Percentiles rank a stretch among this genome's conserved stretches.
phyloP scores from a whole-genome alignment of 1,284 basidiomycete genomes.

The Boletus smithii region DNA sequence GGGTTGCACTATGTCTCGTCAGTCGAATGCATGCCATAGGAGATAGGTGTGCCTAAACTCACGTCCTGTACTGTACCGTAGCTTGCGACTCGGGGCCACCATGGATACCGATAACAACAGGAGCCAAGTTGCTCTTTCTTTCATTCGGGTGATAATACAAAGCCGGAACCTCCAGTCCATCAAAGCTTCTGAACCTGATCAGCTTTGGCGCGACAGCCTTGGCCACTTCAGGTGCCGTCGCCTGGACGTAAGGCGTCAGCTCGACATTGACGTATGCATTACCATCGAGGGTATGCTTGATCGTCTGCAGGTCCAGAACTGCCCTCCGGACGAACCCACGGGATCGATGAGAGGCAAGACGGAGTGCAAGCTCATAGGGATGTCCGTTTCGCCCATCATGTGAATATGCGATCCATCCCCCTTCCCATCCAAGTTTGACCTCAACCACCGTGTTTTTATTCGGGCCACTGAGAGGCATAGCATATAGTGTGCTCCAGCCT shows the following conservation, averaged over 20 bases:
- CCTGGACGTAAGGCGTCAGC: constrained; percentile 30
- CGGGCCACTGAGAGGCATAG: constrained; percentile 30
- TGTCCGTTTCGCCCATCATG: constrained; percentile 31
- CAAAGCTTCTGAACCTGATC: constrained; percentile 38
- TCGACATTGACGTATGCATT: constrained; percentile 24
- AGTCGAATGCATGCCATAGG: background rate
- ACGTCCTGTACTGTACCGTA: constrained; percentile 34
- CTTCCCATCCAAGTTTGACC: constrained; percentile 33
- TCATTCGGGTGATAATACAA: constrained; percentile 37
- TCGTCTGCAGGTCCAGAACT: constrained; percentile 18
- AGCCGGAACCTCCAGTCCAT: constrained; percentile 35
- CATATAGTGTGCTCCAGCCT: constrained; percentile 35
- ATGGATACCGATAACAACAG: constrained; percentile 36
- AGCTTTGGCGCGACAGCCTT: constrained; percentile 30
- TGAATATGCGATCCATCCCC: constrained; percentile 26
- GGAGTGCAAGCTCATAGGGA: constrained; percentile 31
- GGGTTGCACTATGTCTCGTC: constrained; percentile 28
- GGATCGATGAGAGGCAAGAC: constrained; percentile 31
- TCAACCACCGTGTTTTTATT: constrained; percentile 31
- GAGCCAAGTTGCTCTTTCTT: constrained; percentile 20
- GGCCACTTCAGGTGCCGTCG: constrained; percentile 22
- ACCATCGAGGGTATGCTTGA: constrained; percentile 14
- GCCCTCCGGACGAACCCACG: constrained; percentile 29
- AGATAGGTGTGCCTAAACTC: constrained; percentile 5
- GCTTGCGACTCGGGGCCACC: constrained; percentile 38